phyloP scores from a whole-genome alignment of 345 rosid genomes.

The Pelargonium nanum region DNA sequence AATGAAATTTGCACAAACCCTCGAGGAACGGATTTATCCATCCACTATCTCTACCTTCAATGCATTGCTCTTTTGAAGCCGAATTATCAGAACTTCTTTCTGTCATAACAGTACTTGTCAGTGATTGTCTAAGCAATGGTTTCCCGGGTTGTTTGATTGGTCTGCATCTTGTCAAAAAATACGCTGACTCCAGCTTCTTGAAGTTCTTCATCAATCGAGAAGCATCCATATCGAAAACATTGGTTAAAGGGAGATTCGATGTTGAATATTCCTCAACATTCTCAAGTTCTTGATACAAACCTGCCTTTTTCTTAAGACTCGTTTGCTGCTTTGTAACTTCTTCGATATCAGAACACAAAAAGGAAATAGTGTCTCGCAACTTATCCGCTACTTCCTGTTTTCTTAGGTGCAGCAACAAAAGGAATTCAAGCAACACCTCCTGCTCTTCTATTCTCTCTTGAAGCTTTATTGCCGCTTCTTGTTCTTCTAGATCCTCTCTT shows the following conservation, averaged over 20 bases:
- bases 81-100: slow-evolving; percentile 69
- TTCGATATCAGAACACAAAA: slow-evolving; percentile 69
- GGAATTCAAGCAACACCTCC: slow-evolving; percentile 78
- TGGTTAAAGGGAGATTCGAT: slow-evolving; percentile 31
- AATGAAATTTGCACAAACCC: slow-evolving; percentile 81
- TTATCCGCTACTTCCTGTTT: slow-evolving; percentile 65
- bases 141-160: slow-evolving; percentile 43
- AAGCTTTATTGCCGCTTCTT: slow-evolving; percentile 71
- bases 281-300: slow-evolving; percentile 22
- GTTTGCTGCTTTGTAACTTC: slow-evolving; percentile 57
- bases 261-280: slow-evolving; percentile 35
- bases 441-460: slow-evolving; percentile 72
- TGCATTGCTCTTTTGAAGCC: slow-evolving; percentile 31
- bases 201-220: slow-evolving; percentile 79
- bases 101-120: slow-evolving; percentile 47
- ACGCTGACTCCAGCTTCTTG: slow-evolving; percentile 79
- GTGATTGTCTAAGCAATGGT: slow-evolving; percentile 37
- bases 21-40: slow-evolving; percentile 98
- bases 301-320: slow-evolving; percentile 42
- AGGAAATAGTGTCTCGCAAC: slow-evolving; percentile 55
- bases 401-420: slow-evolving; percentile 52
- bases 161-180: slow-evolving; percentile 66
- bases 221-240: slow-evolving; percentile 30
- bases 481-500: slow-evolving; percentile 61
- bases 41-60: slow-evolving; percentile 41